phyloP scores from a whole-genome alignment of 208 protist species.

The Leishmania mexicana region DNA sequence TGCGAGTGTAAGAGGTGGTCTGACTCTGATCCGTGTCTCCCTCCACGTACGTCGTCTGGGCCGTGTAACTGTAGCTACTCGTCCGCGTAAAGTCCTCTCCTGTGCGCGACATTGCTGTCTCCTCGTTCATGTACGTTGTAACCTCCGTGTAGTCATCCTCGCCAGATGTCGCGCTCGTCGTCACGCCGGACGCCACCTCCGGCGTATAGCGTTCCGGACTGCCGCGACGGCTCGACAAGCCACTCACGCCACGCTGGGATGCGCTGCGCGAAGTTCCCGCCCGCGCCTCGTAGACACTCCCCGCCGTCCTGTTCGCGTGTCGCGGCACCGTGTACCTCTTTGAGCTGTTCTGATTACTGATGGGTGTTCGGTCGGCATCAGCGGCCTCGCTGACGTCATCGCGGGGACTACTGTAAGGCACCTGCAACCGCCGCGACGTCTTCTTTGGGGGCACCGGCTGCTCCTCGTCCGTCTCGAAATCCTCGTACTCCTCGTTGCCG shows the following conservation, averaged over 20 bases:
- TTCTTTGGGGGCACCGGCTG: constrained; percentile 39
- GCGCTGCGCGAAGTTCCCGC: constrained; percentile 6
- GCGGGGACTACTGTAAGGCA: constrained; percentile 29
- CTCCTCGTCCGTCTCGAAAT: constrained; percentile 66
- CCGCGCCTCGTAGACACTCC: constrained; percentile 15
- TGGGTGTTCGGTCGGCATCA: constrained; percentile 17
- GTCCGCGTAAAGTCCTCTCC: constrained; percentile 1
- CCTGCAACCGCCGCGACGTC: constrained; percentile 12
- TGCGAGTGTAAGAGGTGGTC: constrained; percentile 22
- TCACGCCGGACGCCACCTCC: constrained; percentile 7
- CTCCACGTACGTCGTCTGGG: constrained; percentile 41
- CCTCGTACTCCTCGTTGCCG: constrained; percentile 52
- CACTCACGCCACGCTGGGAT: constrained; percentile 6
- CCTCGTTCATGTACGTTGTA: constrained; percentile 51
- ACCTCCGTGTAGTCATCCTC: constrained; percentile 44
- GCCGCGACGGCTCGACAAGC: background rate
- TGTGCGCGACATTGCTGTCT: background rate
- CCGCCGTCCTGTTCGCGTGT: constrained; percentile 13
- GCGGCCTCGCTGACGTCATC: constrained; percentile 24
- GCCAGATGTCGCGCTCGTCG: constrained; percentile 13
- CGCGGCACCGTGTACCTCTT: constrained; percentile 10
- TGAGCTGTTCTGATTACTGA: background rate
- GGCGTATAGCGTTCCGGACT: constrained; percentile 4
- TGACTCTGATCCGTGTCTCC: constrained; percentile 26
- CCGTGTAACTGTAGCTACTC: constrained; percentile 48